phyloP scores from a whole-genome alignment of 176 grass and related monocot species.

The Musa itinerans region DNA sequence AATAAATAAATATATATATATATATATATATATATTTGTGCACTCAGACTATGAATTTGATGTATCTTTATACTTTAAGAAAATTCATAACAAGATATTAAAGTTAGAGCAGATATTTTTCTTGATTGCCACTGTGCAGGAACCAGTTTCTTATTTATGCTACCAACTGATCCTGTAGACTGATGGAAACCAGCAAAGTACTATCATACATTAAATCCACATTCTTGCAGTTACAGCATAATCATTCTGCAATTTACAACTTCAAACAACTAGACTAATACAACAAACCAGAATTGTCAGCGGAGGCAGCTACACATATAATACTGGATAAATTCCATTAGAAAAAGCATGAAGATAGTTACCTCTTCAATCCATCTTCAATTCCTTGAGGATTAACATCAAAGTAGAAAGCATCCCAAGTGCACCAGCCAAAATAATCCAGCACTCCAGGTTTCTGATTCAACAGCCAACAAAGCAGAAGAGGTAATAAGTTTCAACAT shows the following conservation, averaged over 20 bases:
- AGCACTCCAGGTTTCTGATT: constrained; percentile 23
- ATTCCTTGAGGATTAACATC: constrained; percentile 25
- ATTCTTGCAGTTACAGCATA: neutral
- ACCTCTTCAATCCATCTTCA: constrained; percentile 25
- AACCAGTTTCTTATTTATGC: too few species aligned
- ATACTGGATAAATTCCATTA: neutral
- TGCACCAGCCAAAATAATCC: constrained; percentile 28
- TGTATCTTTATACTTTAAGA: neutral
- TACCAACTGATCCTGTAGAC: neutral
- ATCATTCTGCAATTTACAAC: neutral
- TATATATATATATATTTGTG: too few species aligned
- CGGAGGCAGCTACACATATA: neutral
- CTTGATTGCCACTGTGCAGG: too few species aligned
- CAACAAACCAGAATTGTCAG: neutral
- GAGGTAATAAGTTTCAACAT: neutral
- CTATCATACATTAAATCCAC: neutral
- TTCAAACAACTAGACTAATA: neutral
- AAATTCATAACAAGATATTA: neutral
- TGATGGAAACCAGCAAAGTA: neutral
- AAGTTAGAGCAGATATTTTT: neutral
- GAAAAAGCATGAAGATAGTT: neutral
- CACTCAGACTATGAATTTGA: neutral
- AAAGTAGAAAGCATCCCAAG: constrained; percentile 32
- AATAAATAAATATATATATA: too few species aligned
- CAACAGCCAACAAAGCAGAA: neutral